Conservation (phyloP, 176 grass and related monocot species). For the Bromus sterilis region DNA sequence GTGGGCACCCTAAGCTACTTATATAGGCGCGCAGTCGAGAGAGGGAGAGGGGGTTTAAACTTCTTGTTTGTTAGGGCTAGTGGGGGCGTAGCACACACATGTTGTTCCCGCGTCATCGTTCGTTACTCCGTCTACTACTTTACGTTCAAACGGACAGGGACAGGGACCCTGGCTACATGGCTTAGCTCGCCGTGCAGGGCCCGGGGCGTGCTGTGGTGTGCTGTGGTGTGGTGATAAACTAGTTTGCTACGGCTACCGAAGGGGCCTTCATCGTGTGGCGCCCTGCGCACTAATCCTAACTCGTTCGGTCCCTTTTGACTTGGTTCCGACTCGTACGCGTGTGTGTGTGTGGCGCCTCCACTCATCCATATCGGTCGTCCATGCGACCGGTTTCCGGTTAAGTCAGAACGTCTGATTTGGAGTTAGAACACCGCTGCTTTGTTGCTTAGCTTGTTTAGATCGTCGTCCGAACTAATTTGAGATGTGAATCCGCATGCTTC, state of each 20-base stretch:
- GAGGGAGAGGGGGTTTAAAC: neutral
- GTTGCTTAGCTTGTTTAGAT: neutral
- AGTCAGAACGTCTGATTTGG: neutral
- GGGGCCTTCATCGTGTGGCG: no score
- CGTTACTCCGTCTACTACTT: neutral
- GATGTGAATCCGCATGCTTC: no score
- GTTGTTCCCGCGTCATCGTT: neutral
- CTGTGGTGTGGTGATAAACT: neutral
- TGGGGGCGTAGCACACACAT: neutral
- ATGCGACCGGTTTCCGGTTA: neutral
- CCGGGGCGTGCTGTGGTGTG: neutral
- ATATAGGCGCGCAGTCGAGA: conserved; percentile 1
- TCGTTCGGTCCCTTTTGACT: neutral
- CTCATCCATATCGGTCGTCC: neutral
- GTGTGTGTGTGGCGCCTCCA: neutral
- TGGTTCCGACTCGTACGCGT: neutral
- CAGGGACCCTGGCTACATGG: neutral
- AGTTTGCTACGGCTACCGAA: neutral
- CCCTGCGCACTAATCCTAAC: conserved; percentile 12
- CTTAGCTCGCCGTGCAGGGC: neutral
- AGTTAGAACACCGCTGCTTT: neutral
- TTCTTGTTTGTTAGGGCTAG: neutral
- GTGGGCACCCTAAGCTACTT: conserved; percentile 7
- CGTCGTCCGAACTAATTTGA: no score
- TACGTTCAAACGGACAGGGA: neutral